These are phyloP conservation scores for Climacium dendroides DNA, from an alignment of 225 moss, liverwort and hornwort genomes.

Conservation along the genomic window DNA sequence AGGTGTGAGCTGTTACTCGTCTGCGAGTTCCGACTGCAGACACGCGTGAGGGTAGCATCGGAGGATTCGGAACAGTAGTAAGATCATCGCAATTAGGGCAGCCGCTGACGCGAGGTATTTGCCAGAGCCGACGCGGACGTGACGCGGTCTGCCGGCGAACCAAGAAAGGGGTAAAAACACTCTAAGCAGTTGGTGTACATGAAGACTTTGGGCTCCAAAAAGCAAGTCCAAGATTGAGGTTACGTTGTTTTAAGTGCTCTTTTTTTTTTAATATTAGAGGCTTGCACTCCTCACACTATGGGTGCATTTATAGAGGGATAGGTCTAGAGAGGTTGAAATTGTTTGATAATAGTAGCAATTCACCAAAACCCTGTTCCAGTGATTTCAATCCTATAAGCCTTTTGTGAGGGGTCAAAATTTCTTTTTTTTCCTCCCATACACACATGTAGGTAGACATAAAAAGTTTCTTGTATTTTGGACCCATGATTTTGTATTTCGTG, in stretches of 20 bases:
- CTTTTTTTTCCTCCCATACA: fast-evolving
- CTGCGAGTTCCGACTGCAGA: neutral
- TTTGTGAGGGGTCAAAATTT: fast-evolving
- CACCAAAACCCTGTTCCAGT: too few relatives aligned
- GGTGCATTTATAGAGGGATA: neutral
- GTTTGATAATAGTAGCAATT: fast-evolving
- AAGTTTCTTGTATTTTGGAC: neutral
- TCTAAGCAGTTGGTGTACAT: neutral
- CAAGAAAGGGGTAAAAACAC: too few relatives aligned
- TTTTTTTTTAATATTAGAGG: too few relatives aligned
- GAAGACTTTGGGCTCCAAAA: too few relatives aligned
- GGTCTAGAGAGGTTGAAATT: too few relatives aligned
- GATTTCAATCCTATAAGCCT: neutral
- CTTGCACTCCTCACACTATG: neutral
- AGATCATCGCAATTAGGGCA: neutral
- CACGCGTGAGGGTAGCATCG: neutral
- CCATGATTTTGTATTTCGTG: neutral
- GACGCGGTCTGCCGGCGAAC: too few relatives aligned
- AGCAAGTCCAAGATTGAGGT: too few relatives aligned
- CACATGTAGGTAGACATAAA: neutral
- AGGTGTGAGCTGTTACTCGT: neutral
- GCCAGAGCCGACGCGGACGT: too few relatives aligned
- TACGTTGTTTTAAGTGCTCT: too few relatives aligned
- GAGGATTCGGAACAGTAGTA: neutral
- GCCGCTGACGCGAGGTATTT: neutral